Evolutionary conservation across 352 stramenopile species (phyloP).

Genomic region (Phytophthora vignae): DNA sequence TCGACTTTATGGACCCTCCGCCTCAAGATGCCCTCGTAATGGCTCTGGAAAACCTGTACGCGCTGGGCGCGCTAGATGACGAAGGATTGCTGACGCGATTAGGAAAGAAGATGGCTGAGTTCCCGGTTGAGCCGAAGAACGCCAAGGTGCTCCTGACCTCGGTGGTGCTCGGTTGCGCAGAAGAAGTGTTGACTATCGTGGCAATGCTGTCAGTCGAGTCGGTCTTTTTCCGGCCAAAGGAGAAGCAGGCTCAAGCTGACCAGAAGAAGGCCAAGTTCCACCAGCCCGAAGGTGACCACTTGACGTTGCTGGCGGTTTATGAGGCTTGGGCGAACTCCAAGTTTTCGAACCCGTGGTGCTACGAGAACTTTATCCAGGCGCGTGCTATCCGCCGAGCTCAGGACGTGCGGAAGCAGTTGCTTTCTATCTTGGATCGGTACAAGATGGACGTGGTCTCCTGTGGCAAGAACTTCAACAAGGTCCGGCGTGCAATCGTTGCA

Average conservation of each 20-base stretch:
- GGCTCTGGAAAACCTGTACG: constrained; percentile 98
- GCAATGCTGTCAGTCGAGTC: constrained; percentile 99
- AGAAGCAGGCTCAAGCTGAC: constrained; percentile 99
- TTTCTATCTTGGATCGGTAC: constrained; percentile 99
- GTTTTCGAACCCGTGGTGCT: constrained; percentile 99
- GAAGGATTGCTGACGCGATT: constrained; percentile 93
- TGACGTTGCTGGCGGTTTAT: constrained; percentile 98
- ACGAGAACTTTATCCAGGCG: constrained; percentile 99
- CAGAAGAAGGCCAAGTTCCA: constrained; percentile 99
- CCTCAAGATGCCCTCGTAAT: constrained; percentile 97
- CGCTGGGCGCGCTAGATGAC: constrained; percentile 97
- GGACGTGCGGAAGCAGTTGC: constrained; percentile 99
- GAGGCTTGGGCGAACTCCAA: constrained; percentile 98
- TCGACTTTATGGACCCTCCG: constrained; percentile 99
- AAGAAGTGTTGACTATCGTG: constrained; percentile 99
- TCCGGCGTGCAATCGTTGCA: constrained; percentile 97
- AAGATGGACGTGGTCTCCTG: constrained; percentile 98
- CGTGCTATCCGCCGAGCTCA: constrained; percentile 96
- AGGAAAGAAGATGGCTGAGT: constrained; percentile 99
- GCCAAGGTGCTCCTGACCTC: constrained; percentile 99
- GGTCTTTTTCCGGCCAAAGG: constrained; percentile 98
- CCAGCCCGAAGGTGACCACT: constrained; percentile 98
- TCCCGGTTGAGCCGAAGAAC: constrained; percentile 98
- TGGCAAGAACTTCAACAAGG: constrained; percentile 97
- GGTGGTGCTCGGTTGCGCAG: constrained; percentile 97